These are phyloP conservation scores for Marasmius sp. DNA, from an alignment of 1,284 basidiomycete genomes.

Conservation along the genomic window DNA sequence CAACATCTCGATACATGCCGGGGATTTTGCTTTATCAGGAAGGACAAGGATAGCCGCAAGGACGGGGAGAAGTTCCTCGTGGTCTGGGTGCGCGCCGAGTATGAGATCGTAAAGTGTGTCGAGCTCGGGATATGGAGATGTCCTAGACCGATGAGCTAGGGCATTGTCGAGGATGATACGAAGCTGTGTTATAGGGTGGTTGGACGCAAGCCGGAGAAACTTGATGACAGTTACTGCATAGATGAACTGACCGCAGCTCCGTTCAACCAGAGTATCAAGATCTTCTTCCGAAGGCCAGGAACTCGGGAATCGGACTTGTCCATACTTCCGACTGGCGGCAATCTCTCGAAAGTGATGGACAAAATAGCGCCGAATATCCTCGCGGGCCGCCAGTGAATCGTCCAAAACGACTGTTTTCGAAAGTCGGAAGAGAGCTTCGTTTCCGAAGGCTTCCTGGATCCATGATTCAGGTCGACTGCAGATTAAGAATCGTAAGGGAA, in stretches of 20 bases:
- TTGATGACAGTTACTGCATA: slow-evolving; percentile 11
- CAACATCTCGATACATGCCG: neutral
- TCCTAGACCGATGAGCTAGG: neutral
- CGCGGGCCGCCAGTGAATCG: neutral
- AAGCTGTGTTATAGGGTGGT: slow-evolving; percentile 3
- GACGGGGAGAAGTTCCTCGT: neutral
- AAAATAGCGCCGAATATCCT: neutral
- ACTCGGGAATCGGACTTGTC: neutral
- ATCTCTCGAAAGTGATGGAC: neutral
- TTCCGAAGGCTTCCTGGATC: slow-evolving; percentile 14
- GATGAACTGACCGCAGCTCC: slow-evolving; percentile 11
- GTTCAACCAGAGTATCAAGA: neutral
- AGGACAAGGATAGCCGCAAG: neutral
- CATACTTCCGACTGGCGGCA: neutral
- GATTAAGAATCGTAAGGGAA: slow-evolving; percentile 18
- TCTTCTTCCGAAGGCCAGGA: slow-evolving; percentile 7
- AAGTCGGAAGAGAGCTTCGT: neutral
- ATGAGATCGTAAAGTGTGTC: slow-evolving; percentile 11
- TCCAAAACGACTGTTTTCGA: neutral
- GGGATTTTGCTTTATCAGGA: neutral
- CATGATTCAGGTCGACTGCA: slow-evolving; percentile 19
- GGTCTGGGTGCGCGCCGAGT: neutral
- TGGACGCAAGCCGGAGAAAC: slow-evolving; percentile 2
- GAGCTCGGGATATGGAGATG: slow-evolving; percentile 4
- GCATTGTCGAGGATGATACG: neutral